Conservation (phyloP, 2,329 filamentous ascomycete species). For the Sclerotinia spermophila region DNA sequence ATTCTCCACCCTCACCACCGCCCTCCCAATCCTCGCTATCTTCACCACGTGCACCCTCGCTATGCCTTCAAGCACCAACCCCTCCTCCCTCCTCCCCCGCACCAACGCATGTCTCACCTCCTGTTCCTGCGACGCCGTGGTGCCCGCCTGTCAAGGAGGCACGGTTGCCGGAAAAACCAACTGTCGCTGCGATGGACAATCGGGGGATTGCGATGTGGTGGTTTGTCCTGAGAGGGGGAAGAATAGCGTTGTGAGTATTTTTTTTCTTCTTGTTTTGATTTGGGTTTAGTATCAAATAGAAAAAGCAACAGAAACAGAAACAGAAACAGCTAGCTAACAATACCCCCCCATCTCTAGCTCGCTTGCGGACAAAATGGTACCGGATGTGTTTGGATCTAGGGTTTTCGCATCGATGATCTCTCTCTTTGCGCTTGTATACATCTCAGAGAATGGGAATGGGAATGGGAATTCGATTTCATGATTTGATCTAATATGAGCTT, state of each 20-base stretch:
- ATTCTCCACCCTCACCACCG: neutral
- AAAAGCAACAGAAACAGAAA: too few species aligned
- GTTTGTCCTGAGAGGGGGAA: neutral
- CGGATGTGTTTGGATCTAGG: slow-evolving; percentile 3
- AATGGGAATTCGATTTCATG: neutral
- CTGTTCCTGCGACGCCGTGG: neutral
- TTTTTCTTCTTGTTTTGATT: neutral
- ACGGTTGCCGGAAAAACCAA: neutral
- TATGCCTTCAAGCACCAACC: neutral
- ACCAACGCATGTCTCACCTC: neutral
- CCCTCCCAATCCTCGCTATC: neutral
- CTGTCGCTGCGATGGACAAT: neutral
- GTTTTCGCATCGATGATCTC: neutral
- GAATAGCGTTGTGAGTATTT: neutral
- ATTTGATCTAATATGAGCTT: neutral
- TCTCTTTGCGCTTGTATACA: neutral
- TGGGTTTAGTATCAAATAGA: neutral
- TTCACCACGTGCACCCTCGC: neutral
- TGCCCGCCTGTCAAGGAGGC: neutral
- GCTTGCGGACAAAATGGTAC: neutral
- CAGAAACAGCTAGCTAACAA: too few species aligned
- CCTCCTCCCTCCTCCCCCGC: neutral
- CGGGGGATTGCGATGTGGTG: neutral
- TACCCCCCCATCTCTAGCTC: neutral
- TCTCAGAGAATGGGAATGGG: neutral